Conservation (phyloP, 2,329 filamentous ascomycete genomes). For the Colletotrichum filicis region DNA sequence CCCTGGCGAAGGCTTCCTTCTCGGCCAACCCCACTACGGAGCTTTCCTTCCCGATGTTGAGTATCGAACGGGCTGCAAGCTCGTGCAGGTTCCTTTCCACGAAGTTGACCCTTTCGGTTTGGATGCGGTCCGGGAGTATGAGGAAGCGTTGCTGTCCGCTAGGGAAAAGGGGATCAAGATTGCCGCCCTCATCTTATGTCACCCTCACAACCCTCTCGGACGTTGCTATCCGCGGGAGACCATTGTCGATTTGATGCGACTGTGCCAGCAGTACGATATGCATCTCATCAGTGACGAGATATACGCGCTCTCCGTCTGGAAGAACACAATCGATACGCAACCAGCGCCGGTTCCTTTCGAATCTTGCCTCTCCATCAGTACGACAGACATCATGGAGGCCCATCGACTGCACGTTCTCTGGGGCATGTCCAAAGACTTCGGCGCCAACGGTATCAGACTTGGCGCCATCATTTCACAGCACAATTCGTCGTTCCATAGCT, state of each 20-base stretch:
- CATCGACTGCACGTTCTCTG: slow-evolving; percentile 53
- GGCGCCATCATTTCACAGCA: slow-evolving; percentile 43
- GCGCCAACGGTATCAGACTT: slow-evolving; percentile 55
- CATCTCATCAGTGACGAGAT: slow-evolving; percentile 61
- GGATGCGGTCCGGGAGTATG: slow-evolving; percentile 10
- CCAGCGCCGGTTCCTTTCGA: slow-evolving; percentile 49
- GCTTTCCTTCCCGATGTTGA: slow-evolving; percentile 58
- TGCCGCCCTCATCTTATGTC: slow-evolving; percentile 12
- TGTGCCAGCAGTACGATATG: slow-evolving; percentile 44
- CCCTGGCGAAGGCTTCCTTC: slow-evolving; percentile 51
- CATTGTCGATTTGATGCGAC: slow-evolving; percentile 14
- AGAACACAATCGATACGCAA: slow-evolving; percentile 49
- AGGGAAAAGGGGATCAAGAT: slow-evolving; percentile 37
- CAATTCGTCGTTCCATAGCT: slow-evolving; percentile 39
- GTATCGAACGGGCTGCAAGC: slow-evolving; percentile 49
- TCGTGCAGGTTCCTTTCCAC: slow-evolving; percentile 18
- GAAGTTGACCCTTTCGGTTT: slow-evolving; percentile 2
- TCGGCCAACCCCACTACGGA: slow-evolving; percentile 59
- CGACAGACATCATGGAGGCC: slow-evolving; percentile 50
- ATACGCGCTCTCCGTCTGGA: slow-evolving; percentile 57
- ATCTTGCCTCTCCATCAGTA: slow-evolving; percentile 48
- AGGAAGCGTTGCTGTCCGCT: slow-evolving; percentile 47
- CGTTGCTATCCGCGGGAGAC: slow-evolving; percentile 14
- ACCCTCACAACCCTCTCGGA: slow-evolving; percentile 50
- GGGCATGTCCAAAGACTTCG: slow-evolving; percentile 49